Evolutionary conservation across 768 basidiomycete genomes (phyloP), one percentile per base, ranked within the genome.

Genomic region (Jaapia argillacea): DNA sequence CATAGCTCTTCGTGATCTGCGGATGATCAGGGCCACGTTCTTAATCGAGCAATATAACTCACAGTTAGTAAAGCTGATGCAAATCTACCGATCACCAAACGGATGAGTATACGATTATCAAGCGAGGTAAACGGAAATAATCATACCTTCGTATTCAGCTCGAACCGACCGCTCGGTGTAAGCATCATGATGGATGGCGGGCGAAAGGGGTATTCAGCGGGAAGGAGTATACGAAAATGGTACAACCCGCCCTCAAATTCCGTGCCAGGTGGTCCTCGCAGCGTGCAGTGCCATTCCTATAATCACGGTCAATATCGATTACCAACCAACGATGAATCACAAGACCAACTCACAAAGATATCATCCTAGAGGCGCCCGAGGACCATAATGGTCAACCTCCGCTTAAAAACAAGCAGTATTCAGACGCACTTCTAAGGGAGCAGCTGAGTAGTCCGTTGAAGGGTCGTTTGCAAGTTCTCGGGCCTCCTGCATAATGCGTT

Each of bases 401-500:
- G 22, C 2, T 14, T 7, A 21, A 12, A 36, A 36, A 25, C 18
- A 33, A 53, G 61, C 36, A 25, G 5, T 12, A 6, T 7, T 12
- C 40, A 70, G 4, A 44, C 67, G 26, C 68, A 85, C 91, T 84
- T 72, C 93, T 48, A 70, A 76, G 55, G 68, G 91, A 0, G 65
- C 81, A 14, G 92, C 94, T 44, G 77, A 67, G 57, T 94, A 97
- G 57, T 94, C 92, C 1, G 84, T 81, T 41, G 77, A 81, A 45
- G 85, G 79, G 60, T 94, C 92, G 42, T 75, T 79, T 1, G 82
- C 79, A 12, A 97, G 75, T 56, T 98, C 93, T 47, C 78, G 70
- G 3, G 92, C 92, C 63, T 98, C 94, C 60, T 91, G 90, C 82
- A 98, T 85, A 52, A 98, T 96, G 26, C 94, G 81, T 67, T 97